Base-by-base conservation (phyloP, 352 stramenopile genomes). In the Pythium aristosporum region DNA sequence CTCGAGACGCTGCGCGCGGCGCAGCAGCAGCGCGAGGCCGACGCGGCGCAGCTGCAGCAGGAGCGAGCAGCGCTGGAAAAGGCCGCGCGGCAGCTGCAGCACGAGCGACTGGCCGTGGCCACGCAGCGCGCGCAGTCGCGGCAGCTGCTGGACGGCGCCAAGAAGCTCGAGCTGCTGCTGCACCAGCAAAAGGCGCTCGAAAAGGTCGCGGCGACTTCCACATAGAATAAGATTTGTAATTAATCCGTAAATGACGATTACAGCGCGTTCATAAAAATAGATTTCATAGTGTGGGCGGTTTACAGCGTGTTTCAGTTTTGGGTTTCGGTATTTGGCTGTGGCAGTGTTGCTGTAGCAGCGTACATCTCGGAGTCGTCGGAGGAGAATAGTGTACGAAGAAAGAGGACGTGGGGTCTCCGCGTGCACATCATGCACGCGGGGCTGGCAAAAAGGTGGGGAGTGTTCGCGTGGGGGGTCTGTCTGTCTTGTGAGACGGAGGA, bases 51-150 rank as follows among this genome's bases (percentile, higher is more conserved):
- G 63, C 65, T 92, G 5, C 57, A 85, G 56, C 61, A 69, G 42
- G 71, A 87, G 57, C 76, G 80, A 46, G 73, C 72, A 42, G 67
- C 70, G 21, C 62, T 94, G 28, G 80, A 90, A 30, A 72, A 79
- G 21, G 72, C 80, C 3, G 67, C 75, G 15, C 65, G 73, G 23
- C 75, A 86, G 49, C 68, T 94, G 44, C 77, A 92, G 57, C 83
- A 85, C 21, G 85, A 94, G 65, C 75, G 80, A 7, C 66, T 92
- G 13, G 47, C 82, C 52, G 73, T 92, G 20, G 80, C 80, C 39
- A 91, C 87, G 62, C 81, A 91, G 68, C 85, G 82, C 43, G 64
- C 87, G 65, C 77, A 94, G 67, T 92, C 83, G 58, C 80, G 83
- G 21, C 79, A 90, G 55, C 80, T 94, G 52, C 65, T 92, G 20